These are phyloP conservation scores for Meripilus lineatus DNA, from an alignment of 1,284 basidiomycete species.

Conservation along the genomic window DNA sequence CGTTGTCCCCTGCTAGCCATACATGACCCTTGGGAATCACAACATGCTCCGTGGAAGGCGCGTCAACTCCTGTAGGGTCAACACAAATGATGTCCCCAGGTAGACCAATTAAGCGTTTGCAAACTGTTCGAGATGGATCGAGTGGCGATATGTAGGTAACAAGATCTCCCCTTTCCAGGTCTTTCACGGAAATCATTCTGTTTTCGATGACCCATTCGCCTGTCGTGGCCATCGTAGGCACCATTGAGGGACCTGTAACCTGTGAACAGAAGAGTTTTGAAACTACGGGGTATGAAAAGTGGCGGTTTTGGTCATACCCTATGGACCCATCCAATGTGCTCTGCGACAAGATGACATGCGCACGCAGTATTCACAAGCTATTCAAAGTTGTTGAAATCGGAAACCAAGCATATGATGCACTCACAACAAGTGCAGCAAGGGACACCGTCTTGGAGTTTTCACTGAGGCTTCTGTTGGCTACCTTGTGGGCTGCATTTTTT, in stretches of 20 bases:
- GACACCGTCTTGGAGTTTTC: too few relatives aligned
- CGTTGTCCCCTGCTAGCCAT: conserved; percentile 94
- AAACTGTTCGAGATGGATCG: conserved; percentile 67
- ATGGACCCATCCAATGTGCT: conserved; percentile 54
- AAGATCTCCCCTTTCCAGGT: conserved; percentile 74
- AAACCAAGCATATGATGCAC: neutral
- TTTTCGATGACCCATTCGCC: conserved; percentile 66
- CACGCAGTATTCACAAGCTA: conserved; percentile 50
- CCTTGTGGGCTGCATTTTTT: too few relatives aligned
- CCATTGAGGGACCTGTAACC: conserved; percentile 77
- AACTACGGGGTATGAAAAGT: neutral
- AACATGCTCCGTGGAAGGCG: conserved; percentile 65
- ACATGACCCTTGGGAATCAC: conserved; percentile 78
- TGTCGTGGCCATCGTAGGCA: conserved; percentile 66
- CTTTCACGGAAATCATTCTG: conserved; percentile 49
- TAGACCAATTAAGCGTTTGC: conserved; percentile 89
- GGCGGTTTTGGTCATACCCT: conserved; percentile 32
- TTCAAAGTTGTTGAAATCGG: neutral
- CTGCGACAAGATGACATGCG: conserved; percentile 51
- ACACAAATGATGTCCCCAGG: conserved; percentile 89
- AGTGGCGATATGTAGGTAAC: conserved; percentile 75
- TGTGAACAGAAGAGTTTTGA: conserved; percentile 14
- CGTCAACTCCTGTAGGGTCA: conserved; percentile 68
- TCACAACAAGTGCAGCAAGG: neutral
- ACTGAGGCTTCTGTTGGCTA: too few relatives aligned